Base-by-base conservation (phyloP, 2,329 filamentous ascomycete species). In the Phyllosticta capitalensis region DNA sequence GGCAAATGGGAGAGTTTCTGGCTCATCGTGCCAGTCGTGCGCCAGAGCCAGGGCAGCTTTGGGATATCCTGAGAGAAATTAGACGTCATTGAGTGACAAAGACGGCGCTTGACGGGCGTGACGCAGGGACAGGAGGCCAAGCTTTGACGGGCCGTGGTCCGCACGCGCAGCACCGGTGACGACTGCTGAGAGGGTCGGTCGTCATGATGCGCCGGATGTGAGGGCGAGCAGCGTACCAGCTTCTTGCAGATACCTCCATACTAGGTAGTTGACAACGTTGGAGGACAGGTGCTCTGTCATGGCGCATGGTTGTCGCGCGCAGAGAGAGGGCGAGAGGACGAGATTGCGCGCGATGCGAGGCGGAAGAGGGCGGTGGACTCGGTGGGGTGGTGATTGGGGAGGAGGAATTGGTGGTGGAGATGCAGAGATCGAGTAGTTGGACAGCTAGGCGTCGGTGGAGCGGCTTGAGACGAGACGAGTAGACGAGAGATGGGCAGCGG, bases 231-330 rank as follows among this genome's bases (percentile, higher is more conserved):
- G 33, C 67, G 30, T 63, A 67, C 71, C 71, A 38, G 71, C 69
- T 62, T 73, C 71, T 61, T 74, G 71, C 21, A 73, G 67, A 65
- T 80, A 86, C 79, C 83, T 83, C 80, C 83, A 85, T 72, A 87
- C 84, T 68, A 87, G 76, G 74, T 86, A 86, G 75, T 87, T 87
- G 69, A 87, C 79, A 71, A 86, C 83, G 76, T 86, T 79, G 65
- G 78, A 81, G 67, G 76, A 80, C 63, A 83, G 74, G 54, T 77
- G 67, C 64, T 70, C 69, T 57, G 71, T 68, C 71, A 75, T 75
- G 65, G 72, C 71, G 72, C 73, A 75, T 75, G 61, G 63, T 66
- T 67, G 30, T 38, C 54, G 58, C 58, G 54, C 58, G 58, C 58
- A 52, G 49, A 48, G 19, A 52, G 53, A 49, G 51, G 56, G 52